Evolutionary conservation across 75 land plant species (phyloP), one percentile per base, ranked within the genome.

Genomic region (Chamaecyparis obtusa): DNA sequence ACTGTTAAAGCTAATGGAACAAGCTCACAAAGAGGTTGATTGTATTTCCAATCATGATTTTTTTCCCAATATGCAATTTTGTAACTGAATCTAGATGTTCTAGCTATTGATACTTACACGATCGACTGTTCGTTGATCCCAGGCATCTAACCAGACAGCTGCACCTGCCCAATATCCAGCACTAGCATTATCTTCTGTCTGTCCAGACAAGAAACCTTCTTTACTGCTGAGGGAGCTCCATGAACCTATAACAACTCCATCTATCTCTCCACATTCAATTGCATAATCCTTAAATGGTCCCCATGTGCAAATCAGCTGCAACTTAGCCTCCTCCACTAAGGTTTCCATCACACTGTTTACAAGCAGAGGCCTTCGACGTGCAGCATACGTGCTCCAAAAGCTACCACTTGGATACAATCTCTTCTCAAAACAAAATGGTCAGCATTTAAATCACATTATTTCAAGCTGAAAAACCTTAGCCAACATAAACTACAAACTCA

Each of bases 91-190:
- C 83, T 24, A 81, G 32, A 44, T 46, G 15, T 44, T 0, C 14
- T 44, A 46, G 30, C 14, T 27, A 44, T 37, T 37, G 21, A 3
- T 81, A 81, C 96, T 91, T 93, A 98, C 99, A 86, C 99, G 96
- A 83, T 98, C 97, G 76, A 94, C 85, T 44, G 94, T 96, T 75
- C 81, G 85, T 72, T 93, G 90, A 87, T 98, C 97, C 99, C 97
- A 97, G 43, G 89, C 94, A 88, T 94, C 92, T 78, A 94, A 92
- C 99, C 99, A 98, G 39, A 94, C 91, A 51, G 92, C 93, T 86
- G 99, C 99, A 85, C 94, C 93, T 71, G 91, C 95, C 96, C 97
- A 97, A 78, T 96, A 98, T 74, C 94, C 96, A 81, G 87, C 90
- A 87, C 85, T 76, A 85, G 46, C 55, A 43, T 85, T 79, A 57